These are phyloP conservation scores for Penicillium salamii DNA, from an alignment of 495 filamentous ascomycete genomes.

Conservation along the genomic window DNA sequence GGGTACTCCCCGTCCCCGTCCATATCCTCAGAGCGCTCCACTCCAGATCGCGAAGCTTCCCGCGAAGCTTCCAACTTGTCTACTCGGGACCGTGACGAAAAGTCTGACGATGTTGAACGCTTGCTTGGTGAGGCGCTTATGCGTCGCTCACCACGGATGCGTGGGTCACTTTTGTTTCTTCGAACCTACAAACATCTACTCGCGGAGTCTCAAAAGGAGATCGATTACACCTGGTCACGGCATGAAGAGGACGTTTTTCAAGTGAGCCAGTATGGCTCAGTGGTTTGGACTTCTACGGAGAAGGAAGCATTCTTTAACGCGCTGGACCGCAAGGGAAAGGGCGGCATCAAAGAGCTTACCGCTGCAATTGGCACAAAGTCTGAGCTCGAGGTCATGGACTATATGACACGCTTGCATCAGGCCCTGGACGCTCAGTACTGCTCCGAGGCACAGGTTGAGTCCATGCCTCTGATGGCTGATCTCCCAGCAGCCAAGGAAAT, in stretches of 20 bases:
- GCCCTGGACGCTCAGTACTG: slow-evolving; percentile 37
- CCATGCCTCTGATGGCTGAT: slow-evolving; percentile 32
- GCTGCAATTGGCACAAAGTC: slow-evolving; percentile 66
- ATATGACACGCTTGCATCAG: slow-evolving; percentile 58
- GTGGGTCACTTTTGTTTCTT: slow-evolving; percentile 6
- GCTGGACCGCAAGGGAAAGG: slow-evolving; percentile 59
- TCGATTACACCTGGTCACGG: slow-evolving; percentile 8
- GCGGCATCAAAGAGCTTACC: slow-evolving; percentile 60
- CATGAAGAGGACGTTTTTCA: slow-evolving; percentile 15
- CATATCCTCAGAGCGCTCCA: slow-evolving; percentile 9
- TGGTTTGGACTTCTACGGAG: slow-evolving; percentile 66
- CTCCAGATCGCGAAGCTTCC: background rate
- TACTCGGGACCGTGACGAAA: background rate
- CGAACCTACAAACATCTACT: slow-evolving; percentile 56
- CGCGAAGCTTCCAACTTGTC: no score
- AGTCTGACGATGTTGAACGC: background rate
- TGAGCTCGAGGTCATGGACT: slow-evolving; percentile 68
- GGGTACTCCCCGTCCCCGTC: slow-evolving; percentile 9
- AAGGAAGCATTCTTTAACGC: slow-evolving; percentile 66
- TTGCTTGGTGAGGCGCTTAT: slow-evolving; percentile 2
- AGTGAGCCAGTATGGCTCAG: slow-evolving; percentile 61
- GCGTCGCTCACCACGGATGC: slow-evolving; percentile 1
- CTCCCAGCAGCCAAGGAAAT: slow-evolving; percentile 74
- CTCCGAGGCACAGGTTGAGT: slow-evolving; percentile 15
- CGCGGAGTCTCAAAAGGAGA: slow-evolving; percentile 51